Percentiles rank a stretch among this genome's conserved stretches.
These are phyloP conservation scores for Barnettozyma populi DNA, from an alignment of 805 yeast genomes.

Conservation along the genomic window DNA sequence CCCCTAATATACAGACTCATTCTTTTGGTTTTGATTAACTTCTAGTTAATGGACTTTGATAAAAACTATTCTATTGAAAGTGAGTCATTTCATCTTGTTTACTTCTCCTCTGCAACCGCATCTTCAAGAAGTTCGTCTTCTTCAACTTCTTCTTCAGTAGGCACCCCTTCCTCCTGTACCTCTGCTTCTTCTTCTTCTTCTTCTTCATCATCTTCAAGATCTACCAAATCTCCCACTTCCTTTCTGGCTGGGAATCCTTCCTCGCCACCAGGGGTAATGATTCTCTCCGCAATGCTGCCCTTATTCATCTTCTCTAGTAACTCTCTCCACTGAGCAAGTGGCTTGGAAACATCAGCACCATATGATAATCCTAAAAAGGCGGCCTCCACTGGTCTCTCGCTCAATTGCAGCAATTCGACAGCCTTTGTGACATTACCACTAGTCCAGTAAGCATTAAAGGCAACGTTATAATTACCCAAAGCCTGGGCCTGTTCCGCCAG, in stretches of 20 bases:
- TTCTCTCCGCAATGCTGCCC: conserved; percentile 53
- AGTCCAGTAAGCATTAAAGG: conserved; percentile 89
- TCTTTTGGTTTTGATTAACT: background rate
- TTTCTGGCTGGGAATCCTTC: conserved; percentile 29
- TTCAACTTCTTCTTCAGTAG: conserved; percentile 13
- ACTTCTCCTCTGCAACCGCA: conserved; percentile 7
- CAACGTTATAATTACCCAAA: conserved; percentile 82
- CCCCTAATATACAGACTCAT: background rate
- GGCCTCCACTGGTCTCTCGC: conserved; percentile 79
- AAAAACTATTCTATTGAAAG: conserved; percentile 3
- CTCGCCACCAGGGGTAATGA: conserved; percentile 39
- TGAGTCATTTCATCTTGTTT: conserved; percentile 1
- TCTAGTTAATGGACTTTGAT: background rate
- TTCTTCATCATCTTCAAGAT: conserved; percentile 30
- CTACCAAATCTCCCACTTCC: conserved; percentile 30
- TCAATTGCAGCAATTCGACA: conserved; percentile 55
- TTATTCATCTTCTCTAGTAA: conserved; percentile 48
- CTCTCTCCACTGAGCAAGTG: conserved; percentile 65
- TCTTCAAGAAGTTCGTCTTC: conserved; percentile 10
- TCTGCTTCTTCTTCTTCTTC: conserved; percentile 17
- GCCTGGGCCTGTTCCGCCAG: conserved; percentile 64
- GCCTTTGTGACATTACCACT: conserved; percentile 66
- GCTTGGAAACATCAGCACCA: conserved; percentile 37
- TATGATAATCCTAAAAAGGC: conserved; percentile 75
- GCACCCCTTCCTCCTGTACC: conserved; percentile 24